Evolutionary conservation across 1,284 basidiomycete genomes (phyloP).

Genomic region (Termitomyces sp.): DNA sequence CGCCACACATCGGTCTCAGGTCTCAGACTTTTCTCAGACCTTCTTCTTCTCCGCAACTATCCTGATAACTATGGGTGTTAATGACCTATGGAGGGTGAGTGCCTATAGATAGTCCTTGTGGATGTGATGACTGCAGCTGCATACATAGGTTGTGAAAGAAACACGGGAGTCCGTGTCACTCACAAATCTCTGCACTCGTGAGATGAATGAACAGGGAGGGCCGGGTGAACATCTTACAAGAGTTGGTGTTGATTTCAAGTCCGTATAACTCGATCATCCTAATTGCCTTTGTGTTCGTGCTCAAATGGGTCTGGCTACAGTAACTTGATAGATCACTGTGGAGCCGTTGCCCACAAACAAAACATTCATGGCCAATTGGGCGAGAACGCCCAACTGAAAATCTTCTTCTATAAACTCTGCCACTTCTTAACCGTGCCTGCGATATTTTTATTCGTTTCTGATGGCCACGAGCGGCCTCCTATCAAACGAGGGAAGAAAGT

Average conservation of each 20-base stretch:
- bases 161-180: background rate
- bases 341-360: background rate
- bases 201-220: background rate
- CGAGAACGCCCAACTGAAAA: constrained; percentile 21
- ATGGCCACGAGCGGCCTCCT: constrained; percentile 21
- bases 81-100: background rate
- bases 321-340: background rate
- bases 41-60: too few relatives aligned
- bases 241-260: background rate
- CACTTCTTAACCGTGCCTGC: constrained; percentile 16
- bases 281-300: background rate
- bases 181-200: background rate
- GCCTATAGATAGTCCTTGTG: background rate
- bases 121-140: background rate
- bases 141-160: background rate
- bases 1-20: too few relatives aligned
- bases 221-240: background rate
- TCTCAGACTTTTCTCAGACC: too few relatives aligned
- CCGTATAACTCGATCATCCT: background rate
- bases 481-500: constrained; percentile 21
- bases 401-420: constrained; percentile 19
- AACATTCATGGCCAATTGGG: constrained; percentile 10
- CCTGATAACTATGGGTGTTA: background rate
- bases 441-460: constrained; percentile 23
- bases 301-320: background rate